These are phyloP conservation scores for Fusarium stilboides DNA, from an alignment of 2,329 filamentous ascomycete species.

Conservation along the genomic window DNA sequence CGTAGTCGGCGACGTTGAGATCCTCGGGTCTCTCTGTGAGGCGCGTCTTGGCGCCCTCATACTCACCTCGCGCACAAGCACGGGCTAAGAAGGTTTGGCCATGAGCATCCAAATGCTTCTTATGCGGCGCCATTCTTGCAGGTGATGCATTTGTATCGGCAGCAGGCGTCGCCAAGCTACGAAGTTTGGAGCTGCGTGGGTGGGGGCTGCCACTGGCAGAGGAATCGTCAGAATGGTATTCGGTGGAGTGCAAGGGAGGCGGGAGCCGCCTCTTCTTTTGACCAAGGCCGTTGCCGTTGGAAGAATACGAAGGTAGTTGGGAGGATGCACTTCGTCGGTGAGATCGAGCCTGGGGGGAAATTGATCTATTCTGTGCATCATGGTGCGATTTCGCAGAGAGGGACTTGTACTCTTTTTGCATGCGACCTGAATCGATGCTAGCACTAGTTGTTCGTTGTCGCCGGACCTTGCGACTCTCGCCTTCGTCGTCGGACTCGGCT, in stretches of 20 bases:
- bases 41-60: slow-evolving; percentile 82
- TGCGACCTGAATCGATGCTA: slow-evolving; percentile 55
- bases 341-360: slow-evolving; percentile 70
- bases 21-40: slow-evolving; percentile 87
- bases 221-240: slow-evolving; percentile 78
- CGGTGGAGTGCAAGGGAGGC: slow-evolving; percentile 72
- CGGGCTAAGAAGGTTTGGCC: slow-evolving; percentile 92
- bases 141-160: slow-evolving; percentile 76
- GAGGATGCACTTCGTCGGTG: slow-evolving; percentile 77
- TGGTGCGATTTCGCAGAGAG: slow-evolving; percentile 52
- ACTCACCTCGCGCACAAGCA: slow-evolving; percentile 88
- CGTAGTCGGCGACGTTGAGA: slow-evolving; percentile 90
- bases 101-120: slow-evolving; percentile 92
- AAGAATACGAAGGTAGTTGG: slow-evolving; percentile 69
- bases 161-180: slow-evolving; percentile 69
- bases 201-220: slow-evolving; percentile 73
- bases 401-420: slow-evolving; percentile 54
- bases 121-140: slow-evolving; percentile 79
- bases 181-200: slow-evolving; percentile 71
- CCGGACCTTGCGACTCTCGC: slow-evolving; percentile 67
- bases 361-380: slow-evolving; percentile 62
- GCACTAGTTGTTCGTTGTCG: slow-evolving; percentile 67
- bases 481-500: slow-evolving; percentile 72
- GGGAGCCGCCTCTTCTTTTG: slow-evolving; percentile 75
- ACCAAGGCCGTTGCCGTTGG: slow-evolving; percentile 71